Evolutionary conservation across 345 rosid species (phyloP), one percentile per base, ranked within the genome.

Genomic region (Camelina sativa): DNA sequence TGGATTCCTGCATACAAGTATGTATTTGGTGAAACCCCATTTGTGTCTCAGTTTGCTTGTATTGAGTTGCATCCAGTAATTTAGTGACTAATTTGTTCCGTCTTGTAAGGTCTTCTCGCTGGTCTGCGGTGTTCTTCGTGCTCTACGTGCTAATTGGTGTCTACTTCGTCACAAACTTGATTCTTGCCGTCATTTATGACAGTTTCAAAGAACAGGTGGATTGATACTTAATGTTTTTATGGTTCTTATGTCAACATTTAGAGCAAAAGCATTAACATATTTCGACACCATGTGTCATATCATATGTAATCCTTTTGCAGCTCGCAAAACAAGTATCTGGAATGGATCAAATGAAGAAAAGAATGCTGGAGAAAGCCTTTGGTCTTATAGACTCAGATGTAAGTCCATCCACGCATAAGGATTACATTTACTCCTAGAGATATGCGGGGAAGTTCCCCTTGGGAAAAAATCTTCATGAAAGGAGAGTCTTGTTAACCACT

Each of bases 1-100:
- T 95, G 99, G 99, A 84, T 92, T 79, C 93, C 92, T 30, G 97
- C 99, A 56, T 95, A 95, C 82, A 92, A 90, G 99, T 95, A 85
- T 86, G 98, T 89, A 62, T 64, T 38, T n/a, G 69, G 38, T 30
- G 67, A 48, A 62, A 62, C 40, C 52, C 48, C 65, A 70, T 32
- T 44, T 40, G 20, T 17, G 43, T 55, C 28, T 25, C 46, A 32
- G 19, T 37, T 47, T 76, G 13, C 32, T 72, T 66, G 66, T 55
- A 46, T 46, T 17, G 75, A 40, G 63, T 32, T 76, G 48, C 66
- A 25, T 74, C 69, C 55, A 67, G 38, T 44, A 25, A 48, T 28
- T 37, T 71, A 17, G 56, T 2, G 72, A 64, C 68, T 69, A 13
- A 12, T 63, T 19, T 74, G n/a, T 73, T 73, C 61, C 73, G 38